Evolutionary conservation across 2,329 filamentous ascomycete species (phyloP).

Genomic region (Penicillium sp.): DNA sequence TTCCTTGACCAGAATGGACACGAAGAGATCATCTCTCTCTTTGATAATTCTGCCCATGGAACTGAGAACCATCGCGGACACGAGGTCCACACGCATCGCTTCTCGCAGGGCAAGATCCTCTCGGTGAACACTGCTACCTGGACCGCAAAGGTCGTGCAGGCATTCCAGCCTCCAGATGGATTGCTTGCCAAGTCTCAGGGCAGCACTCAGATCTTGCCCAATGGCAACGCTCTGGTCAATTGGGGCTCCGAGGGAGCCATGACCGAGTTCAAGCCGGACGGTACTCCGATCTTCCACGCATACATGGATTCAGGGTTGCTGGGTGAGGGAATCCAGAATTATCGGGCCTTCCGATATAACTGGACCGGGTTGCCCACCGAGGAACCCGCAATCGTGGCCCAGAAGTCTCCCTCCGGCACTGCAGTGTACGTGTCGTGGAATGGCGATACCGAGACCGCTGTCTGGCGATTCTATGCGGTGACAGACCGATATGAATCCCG

Average conservation of each 20-base stretch:
- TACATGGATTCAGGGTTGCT: constrained; percentile 47
- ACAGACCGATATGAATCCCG: constrained; percentile 25
- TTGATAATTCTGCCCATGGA: constrained; percentile 53
- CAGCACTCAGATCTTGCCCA: constrained; percentile 54
- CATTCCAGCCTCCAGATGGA: constrained; percentile 50
- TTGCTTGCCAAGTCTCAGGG: constrained; percentile 53
- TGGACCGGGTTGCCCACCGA: constrained; percentile 41
- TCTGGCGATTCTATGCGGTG: constrained; percentile 52
- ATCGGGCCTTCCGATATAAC: constrained; percentile 41
- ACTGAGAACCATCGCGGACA: constrained; percentile 32
- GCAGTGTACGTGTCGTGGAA: constrained; percentile 57
- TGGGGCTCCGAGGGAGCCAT: constrained; percentile 55
- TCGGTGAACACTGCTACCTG: constrained; percentile 44
- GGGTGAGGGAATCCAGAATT: constrained; percentile 38
- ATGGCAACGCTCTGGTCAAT: constrained; percentile 55
- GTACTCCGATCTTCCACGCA: constrained; percentile 39
- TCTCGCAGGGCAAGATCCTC: constrained; percentile 48
- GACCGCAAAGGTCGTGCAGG: constrained; percentile 48
- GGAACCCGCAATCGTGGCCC: constrained; percentile 39
- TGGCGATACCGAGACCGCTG: constrained; percentile 48
- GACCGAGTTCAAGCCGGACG: constrained; percentile 32
- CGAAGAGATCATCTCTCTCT: constrained; percentile 53
- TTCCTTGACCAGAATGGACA: constrained; percentile 47
- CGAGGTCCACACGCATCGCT: constrained; percentile 39
- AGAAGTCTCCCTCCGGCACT: constrained; percentile 29